A percentile compares a stretch with the other conserved stretches of the same genome.
These are phyloP conservation scores for Ogataea ramenticola DNA, from an alignment of 805 yeast genomes.

Conservation along the genomic window DNA sequence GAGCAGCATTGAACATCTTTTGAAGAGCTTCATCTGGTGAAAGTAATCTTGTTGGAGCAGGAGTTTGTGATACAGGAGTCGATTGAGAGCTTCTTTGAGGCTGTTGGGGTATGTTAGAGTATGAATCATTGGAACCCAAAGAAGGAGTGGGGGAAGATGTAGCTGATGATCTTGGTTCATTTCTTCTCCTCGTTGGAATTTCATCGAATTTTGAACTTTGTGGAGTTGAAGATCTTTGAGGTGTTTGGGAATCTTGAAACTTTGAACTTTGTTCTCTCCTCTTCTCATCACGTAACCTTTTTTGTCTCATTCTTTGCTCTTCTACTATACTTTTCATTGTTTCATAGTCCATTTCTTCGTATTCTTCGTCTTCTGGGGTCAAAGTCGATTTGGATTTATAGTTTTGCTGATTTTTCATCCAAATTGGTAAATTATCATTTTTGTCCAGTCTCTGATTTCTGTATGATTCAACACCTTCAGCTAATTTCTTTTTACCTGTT, in stretches of 20 bases:
- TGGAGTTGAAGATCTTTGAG: neutral
- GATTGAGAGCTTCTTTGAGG: too few species aligned
- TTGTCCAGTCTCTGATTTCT: slow-evolving; percentile 28
- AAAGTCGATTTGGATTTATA: slow-evolving; percentile 34
- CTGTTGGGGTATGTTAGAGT: too few species aligned
- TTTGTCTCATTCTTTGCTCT: slow-evolving; percentile 32
- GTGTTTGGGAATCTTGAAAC: neutral
- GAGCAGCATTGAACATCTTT: slow-evolving; percentile 20
- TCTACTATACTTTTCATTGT: slow-evolving; percentile 32
- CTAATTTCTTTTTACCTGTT: slow-evolving; percentile 52
- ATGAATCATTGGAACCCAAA: too few species aligned
- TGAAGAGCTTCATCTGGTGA: slow-evolving; percentile 17
- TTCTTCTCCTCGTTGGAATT: slow-evolving; percentile 13
- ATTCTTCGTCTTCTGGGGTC: slow-evolving; percentile 32
- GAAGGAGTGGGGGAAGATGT: neutral
- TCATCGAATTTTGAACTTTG: slow-evolving; percentile 7
- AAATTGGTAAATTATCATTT: slow-evolving; percentile 46
- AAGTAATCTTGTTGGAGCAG: neutral
- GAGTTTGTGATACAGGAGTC: neutral
- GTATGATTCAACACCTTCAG: slow-evolving; percentile 56
- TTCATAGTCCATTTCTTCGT: slow-evolving; percentile 37
- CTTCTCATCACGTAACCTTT: slow-evolving; percentile 14
- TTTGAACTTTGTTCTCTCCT: slow-evolving; percentile 6
- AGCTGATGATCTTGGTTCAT: slow-evolving; percentile 17
- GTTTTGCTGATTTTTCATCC: slow-evolving; percentile 60